phyloP scores from a whole-genome alignment of 2,329 filamentous ascomycete species.

The Polytolypa hystricis region DNA sequence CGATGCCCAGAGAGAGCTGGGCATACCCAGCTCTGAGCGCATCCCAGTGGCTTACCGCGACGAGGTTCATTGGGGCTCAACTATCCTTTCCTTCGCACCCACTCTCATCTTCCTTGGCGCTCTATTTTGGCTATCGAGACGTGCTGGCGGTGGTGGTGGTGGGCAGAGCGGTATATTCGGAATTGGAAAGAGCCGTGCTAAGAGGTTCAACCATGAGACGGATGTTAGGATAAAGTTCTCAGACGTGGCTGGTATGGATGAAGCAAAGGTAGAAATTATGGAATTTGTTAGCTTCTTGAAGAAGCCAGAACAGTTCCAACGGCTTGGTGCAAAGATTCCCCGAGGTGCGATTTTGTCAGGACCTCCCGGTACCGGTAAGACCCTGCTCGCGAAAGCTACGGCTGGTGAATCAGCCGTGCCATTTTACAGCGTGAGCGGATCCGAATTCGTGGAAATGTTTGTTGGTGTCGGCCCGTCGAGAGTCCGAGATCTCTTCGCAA shows the following conservation, averaged over 20 bases:
- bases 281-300: conserved; percentile 97
- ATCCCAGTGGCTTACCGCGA: conserved; percentile 84
- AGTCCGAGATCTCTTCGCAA: conserved; percentile 88
- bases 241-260: conserved; percentile 95
- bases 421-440: conserved; percentile 97
- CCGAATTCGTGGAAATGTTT: conserved; percentile 99
- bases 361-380: conserved; percentile 98
- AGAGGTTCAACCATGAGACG: conserved; percentile 94
- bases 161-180: conserved; percentile 75
- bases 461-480: conserved; percentile 94
- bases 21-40: conserved; percentile 74
- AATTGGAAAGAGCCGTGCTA: conserved; percentile 90
- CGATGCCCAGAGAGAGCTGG: conserved; percentile 74
- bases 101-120: conserved; percentile 77
- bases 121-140: conserved; percentile 66
- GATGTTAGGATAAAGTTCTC: conserved; percentile 94
- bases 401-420: conserved; percentile 94
- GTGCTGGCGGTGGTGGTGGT: conserved; percentile 58
- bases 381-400: conserved; percentile 89
- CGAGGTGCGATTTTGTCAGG: conserved; percentile 92
- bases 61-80: conserved; percentile 62
- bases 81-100: conserved; percentile 71
- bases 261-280: conserved; percentile 97
- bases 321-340: conserved; percentile 92
- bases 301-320: conserved; percentile 83